Evolutionary conservation across 441 rosid genomes (phyloP).

Genomic region (Gossypium aridum): DNA sequence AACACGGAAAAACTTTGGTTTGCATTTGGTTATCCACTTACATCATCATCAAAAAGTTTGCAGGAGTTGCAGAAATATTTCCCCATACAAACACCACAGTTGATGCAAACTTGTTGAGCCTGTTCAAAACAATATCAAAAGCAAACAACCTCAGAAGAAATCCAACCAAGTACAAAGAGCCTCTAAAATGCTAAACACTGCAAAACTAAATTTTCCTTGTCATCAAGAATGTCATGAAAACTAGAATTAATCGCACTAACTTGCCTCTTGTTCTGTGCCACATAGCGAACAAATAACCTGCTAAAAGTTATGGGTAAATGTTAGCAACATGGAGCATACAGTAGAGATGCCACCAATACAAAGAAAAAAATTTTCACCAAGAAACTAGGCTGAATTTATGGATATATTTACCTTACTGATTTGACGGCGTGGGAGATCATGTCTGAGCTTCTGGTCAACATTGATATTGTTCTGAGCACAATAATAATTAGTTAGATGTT

Average conservation of each 20-base stretch:
- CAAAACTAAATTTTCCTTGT: not conserved
- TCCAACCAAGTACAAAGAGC: not conserved
- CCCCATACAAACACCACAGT: slow-evolving; percentile 90
- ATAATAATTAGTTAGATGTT: not conserved
- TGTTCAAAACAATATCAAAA: slow-evolving; percentile 13
- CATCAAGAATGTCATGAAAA: not conserved
- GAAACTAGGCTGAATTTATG: not conserved
- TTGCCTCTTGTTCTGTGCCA: slow-evolving; percentile 80
- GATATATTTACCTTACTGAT: slow-evolving; percentile 38
- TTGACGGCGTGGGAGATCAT: slow-evolving; percentile 79
- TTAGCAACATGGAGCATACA: not conserved
- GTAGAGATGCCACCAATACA: not conserved
- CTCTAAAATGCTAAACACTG: not conserved
- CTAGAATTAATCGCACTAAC: slow-evolving; percentile 9
- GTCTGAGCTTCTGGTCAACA: slow-evolving; percentile 53
- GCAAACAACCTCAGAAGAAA: not conserved
- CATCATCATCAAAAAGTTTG: slow-evolving; percentile 91
- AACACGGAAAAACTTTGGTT: not conserved
- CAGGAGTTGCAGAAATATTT: slow-evolving; percentile 68
- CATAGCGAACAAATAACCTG: slow-evolving; percentile 86
- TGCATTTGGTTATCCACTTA: slow-evolving; percentile 25
- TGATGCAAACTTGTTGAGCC: slow-evolving; percentile 68
- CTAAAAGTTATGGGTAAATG: slow-evolving; percentile 1
- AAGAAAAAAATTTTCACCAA: not conserved
- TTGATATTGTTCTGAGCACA: slow-evolving; percentile 54